Evolutionary conservation across 2,329 filamentous ascomycete genomes (phyloP).

Genomic region (Biscogniauxia mediterranea): DNA sequence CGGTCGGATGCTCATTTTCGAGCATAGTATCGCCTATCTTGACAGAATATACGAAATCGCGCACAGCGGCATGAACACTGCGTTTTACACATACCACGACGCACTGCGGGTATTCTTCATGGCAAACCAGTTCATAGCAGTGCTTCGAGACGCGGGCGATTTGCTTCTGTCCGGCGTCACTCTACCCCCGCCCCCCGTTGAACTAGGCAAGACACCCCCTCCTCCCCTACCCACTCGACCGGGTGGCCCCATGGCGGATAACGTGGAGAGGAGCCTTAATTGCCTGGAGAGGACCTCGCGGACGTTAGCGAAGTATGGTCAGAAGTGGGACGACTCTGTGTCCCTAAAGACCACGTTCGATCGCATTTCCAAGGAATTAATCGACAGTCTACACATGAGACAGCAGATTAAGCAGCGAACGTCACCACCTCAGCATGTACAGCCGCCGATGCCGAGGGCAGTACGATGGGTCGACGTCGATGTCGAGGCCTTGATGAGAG

Average conservation of each 20-base stretch:
- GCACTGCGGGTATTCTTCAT: constrained; percentile 80
- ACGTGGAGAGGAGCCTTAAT: constrained; percentile 53
- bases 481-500: constrained; percentile 42
- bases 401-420: constrained; percentile 38
- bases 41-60: constrained; percentile 69
- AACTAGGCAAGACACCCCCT: constrained; percentile 47
- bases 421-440: constrained; percentile 29
- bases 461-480: constrained; percentile 47
- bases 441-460: constrained; percentile 32
- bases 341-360: constrained; percentile 55
- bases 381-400: constrained; percentile 41
- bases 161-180: constrained; percentile 51
- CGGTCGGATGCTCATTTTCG: constrained; percentile 78
- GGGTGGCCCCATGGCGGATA: constrained; percentile 42
- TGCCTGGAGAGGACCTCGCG: constrained; percentile 54
- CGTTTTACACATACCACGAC: constrained; percentile 84
- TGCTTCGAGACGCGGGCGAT: constrained; percentile 57
- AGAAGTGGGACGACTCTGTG: constrained; percentile 57
- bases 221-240: constrained; percentile 52
- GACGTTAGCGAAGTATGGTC: constrained; percentile 55
- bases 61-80: constrained; percentile 54
- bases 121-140: constrained; percentile 61
- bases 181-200: constrained; percentile 42
- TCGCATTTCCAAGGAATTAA: constrained; percentile 43
- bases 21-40: constrained; percentile 81